A percentile compares a stretch with the other conserved stretches of the same genome.
Evolutionary conservation across 768 basidiomycete species (phyloP).

Genomic region (Serendipita vermifera): DNA sequence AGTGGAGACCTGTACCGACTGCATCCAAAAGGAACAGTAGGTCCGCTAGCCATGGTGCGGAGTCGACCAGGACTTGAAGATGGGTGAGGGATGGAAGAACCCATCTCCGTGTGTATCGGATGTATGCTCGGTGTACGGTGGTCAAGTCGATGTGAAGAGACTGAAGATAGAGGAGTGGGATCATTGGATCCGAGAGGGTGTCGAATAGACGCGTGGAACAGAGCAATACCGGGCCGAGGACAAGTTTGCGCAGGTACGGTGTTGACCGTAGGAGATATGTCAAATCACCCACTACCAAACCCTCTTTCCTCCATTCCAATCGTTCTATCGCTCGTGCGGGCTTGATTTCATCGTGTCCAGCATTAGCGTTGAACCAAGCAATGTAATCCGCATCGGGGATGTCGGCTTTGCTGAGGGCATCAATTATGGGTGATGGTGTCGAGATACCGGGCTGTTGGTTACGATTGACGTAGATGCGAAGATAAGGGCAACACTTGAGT

Average conservation of each 20-base stretch:
- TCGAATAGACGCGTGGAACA: conserved; percentile 3
- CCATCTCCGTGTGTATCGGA: neutral
- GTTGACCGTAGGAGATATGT: neutral
- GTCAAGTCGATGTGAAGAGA: conserved; percentile 4
- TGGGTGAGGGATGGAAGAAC: neutral
- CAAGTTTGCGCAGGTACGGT: conserved; percentile 2
- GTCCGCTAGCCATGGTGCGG: neutral
- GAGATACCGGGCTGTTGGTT: neutral
- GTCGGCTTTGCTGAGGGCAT: neutral
- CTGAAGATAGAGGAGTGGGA: neutral
- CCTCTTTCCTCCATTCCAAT: conserved; percentile 1
- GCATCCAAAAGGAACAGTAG: neutral
- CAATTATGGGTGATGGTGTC: neutral
- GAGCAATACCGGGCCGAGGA: neutral
- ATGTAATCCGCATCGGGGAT: neutral
- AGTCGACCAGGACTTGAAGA: neutral
- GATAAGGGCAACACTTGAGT: conserved; percentile 3
- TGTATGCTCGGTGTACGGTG: neutral
- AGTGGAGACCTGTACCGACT: neutral
- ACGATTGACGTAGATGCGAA: conserved; percentile 3
- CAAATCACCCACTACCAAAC: neutral
- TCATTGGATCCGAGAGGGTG: neutral
- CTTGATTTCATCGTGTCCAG: neutral
- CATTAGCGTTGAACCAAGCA: neutral
- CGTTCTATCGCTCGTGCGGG: neutral